These are phyloP conservation scores for Fusarium acutatum DNA, from an alignment of 2,329 filamentous ascomycete species.

Conservation along the genomic window DNA sequence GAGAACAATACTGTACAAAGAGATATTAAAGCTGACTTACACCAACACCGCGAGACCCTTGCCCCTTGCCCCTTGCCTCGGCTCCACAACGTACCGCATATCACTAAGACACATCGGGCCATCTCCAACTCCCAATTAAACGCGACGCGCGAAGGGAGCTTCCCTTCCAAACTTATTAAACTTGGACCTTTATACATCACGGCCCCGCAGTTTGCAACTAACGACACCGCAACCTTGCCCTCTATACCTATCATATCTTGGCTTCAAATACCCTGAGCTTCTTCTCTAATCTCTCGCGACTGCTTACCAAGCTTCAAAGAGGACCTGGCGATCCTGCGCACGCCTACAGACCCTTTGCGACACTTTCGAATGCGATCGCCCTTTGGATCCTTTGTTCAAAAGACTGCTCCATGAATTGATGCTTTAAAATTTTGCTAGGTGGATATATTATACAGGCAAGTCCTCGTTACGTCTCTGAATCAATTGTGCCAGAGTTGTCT, in stretches of 20 bases:
- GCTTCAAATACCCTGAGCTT: not conserved
- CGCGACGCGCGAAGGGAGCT: constrained; percentile 22
- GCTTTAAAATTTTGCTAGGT: not conserved
- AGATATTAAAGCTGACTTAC: not conserved
- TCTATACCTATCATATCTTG: not conserved
- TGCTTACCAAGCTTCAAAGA: not conserved
- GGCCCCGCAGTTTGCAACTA: constrained; percentile 15
- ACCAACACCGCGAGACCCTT: not conserved
- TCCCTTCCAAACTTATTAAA: constrained; percentile 1
- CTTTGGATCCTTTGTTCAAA: not conserved
- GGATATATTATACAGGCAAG: not conserved
- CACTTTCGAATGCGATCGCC: not conserved
- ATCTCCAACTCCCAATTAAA: not conserved
- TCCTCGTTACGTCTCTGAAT: not conserved
- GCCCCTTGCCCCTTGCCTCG: not conserved
- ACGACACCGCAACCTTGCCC: not conserved
- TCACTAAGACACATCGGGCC: not conserved
- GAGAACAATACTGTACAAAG: not conserved
- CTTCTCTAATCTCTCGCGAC: not conserved
- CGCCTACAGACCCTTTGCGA: constrained; percentile 10
- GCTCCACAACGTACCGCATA: not conserved
- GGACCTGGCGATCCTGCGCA: not conserved
- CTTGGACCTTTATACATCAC: constrained; percentile 18
- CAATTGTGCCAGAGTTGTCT: not conserved
- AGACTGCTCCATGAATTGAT: not conserved